A percentile compares a stretch with the other conserved stretches of the same genome.
These are phyloP conservation scores for Aspergillus sp. DNA, from an alignment of 2,329 filamentous ascomycete species.

Conservation along the genomic window DNA sequence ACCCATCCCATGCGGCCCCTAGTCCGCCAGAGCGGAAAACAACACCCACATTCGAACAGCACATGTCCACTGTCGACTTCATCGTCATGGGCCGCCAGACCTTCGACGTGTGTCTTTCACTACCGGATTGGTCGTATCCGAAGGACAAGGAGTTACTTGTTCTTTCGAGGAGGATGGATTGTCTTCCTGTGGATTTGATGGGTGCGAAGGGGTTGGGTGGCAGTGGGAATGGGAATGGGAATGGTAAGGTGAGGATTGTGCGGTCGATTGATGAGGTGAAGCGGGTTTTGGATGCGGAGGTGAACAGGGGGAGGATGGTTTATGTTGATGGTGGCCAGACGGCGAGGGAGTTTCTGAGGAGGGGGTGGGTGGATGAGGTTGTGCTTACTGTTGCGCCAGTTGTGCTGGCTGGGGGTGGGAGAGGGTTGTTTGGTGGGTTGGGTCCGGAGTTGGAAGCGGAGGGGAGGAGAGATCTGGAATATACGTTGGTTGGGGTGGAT, in stretches of 20 bases:
- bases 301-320: neutral
- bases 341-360: slow-evolving; percentile 11
- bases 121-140: slow-evolving; percentile 14
- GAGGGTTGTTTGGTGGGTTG: slow-evolving; percentile 3
- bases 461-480: neutral
- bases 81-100: slow-evolving; percentile 18
- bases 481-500: slow-evolving; percentile 13
- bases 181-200: neutral
- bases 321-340: slow-evolving; percentile 17
- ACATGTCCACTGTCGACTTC: slow-evolving; percentile 17
- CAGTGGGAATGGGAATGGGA: neutral
- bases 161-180: slow-evolving; percentile 2
- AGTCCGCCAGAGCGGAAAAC: neutral
- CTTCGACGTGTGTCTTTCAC: slow-evolving; percentile 5
- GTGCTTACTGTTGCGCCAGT: slow-evolving; percentile 15
- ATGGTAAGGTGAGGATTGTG: neutral
- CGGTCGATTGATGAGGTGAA: slow-evolving; percentile 6
- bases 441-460: neutral
- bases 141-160: slow-evolving; percentile 8
- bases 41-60: slow-evolving; percentile 1
- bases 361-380: slow-evolving; percentile 21
- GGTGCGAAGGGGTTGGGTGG: no score
- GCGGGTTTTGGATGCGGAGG: neutral
- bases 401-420: slow-evolving; percentile 5
- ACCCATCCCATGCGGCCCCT: neutral